Conservation (phyloP, 2,329 filamentous ascomycete species). For the Botrytis paeoniae region DNA sequence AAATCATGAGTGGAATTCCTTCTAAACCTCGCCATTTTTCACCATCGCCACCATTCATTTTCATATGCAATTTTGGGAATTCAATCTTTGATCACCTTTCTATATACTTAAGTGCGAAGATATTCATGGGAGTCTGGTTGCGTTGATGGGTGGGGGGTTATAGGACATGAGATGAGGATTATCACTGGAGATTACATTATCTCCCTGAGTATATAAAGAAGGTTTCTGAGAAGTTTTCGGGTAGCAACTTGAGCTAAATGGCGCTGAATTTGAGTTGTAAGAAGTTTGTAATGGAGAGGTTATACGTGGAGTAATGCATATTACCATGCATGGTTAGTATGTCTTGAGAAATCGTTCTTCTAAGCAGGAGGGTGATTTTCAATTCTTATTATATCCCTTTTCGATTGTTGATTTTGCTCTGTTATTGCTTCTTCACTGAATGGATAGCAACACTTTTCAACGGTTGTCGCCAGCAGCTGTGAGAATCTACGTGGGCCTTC, state of each 20-base stretch:
- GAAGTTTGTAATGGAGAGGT: background rate
- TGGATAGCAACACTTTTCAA: background rate
- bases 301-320: background rate
- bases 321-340: background rate
- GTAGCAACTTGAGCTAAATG: background rate
- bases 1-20: background rate
- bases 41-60: background rate
- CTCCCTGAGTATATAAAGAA: background rate
- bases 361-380: too few species aligned
- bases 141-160: background rate
- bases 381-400: background rate
- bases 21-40: background rate
- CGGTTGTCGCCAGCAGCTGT: too few species aligned
- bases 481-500: fast-evolving
- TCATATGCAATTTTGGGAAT: too few species aligned
- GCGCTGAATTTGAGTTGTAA: fast-evolving
- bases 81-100: background rate
- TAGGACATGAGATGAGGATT: background rate
- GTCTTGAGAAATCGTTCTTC: background rate
- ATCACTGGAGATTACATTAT: background rate
- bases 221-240: background rate
- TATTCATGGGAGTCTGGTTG: background rate
- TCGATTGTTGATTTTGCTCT: background rate
- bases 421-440: background rate
- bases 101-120: background rate